A percentile compares a stretch with the other conserved stretches of the same genome.
These are phyloP conservation scores for Akanthomyces uredinophilus DNA, from an alignment of 2,329 filamentous ascomycete species.

Conservation along the genomic window DNA sequence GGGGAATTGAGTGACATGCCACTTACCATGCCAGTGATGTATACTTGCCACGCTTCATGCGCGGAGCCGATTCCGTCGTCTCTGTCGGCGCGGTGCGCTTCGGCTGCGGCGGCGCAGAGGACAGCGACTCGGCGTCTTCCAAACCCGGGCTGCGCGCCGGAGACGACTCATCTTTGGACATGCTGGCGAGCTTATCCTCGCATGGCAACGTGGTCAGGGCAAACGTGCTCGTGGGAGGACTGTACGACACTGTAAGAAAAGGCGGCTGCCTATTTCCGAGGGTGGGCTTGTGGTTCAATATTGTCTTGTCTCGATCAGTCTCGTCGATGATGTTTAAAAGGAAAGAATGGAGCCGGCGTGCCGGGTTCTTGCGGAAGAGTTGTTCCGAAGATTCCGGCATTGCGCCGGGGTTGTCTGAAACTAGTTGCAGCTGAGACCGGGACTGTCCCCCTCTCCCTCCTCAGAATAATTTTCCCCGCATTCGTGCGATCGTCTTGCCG, in stretches of 20 bases:
- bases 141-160: not conserved
- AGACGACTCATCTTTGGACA: slow-evolving; percentile 6
- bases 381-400: slow-evolving; percentile 4
- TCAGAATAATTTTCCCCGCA: not conserved
- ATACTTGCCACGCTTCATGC: slow-evolving; percentile 32
- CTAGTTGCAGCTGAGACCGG: not conserved
- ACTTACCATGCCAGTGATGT: slow-evolving; percentile 33
- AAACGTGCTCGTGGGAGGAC: not conserved
- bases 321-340: slow-evolving; percentile 1
- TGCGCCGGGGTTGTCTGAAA: not conserved
- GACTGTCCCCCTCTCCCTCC: not conserved
- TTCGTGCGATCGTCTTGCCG: not conserved
- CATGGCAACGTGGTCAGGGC: not conserved
- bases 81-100: slow-evolving; percentile 14
- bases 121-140: not conserved
- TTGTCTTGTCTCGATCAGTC: not conserved
- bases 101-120: not conserved
- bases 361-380: not conserved
- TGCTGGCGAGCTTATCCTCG: not conserved
- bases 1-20: not conserved
- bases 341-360: not conserved
- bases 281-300: not conserved
- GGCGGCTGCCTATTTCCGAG: slow-evolving; percentile 1
- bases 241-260: not conserved
- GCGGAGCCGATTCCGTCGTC: slow-evolving; percentile 8